phyloP scores from a whole-genome alignment of 106 monocot genomes.

The Dioscorea alata region DNA sequence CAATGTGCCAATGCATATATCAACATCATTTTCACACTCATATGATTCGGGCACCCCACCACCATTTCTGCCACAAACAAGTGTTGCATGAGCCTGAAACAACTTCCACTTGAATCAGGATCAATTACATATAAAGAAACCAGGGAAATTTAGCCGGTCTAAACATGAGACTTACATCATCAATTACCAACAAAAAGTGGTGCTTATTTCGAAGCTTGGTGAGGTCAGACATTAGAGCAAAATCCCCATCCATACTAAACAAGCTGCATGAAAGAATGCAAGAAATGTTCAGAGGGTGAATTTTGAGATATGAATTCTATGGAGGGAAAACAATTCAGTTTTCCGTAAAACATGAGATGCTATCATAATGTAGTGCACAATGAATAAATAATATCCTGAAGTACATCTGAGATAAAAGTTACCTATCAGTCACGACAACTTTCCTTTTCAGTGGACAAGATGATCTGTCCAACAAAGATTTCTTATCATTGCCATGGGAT shows the following conservation, averaged over 20 bases:
- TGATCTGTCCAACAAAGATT: slow-evolving; percentile 44
- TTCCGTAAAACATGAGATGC: too few relatives aligned
- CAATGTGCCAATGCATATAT: slow-evolving; percentile 85
- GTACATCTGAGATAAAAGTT: slow-evolving; percentile 3
- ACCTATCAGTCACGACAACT: slow-evolving; percentile 94
- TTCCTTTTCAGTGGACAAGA: slow-evolving; percentile 63
- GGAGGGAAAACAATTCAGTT: too few relatives aligned
- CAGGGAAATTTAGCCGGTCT: neutral
- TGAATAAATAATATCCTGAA: too few relatives aligned
- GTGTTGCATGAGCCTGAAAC: slow-evolving; percentile 82
- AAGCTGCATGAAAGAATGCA: slow-evolving; percentile 40
- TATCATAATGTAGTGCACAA: too few relatives aligned
- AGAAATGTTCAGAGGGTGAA: neutral
- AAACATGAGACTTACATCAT: slow-evolving; percentile 60
- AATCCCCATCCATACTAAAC: slow-evolving; percentile 99
- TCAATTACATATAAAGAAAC: neutral
- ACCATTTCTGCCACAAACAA: slow-evolving; percentile 89
- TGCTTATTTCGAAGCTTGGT: slow-evolving; percentile 61
- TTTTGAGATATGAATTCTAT: too few relatives aligned
- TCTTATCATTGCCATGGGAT: neutral
- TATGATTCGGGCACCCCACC: slow-evolving; percentile 74
- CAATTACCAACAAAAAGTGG: slow-evolving; percentile 77
- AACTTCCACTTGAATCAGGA: neutral
- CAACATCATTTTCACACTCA: slow-evolving; percentile 74
- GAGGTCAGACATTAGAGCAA: slow-evolving; percentile 70